phyloP scores from a whole-genome alignment of 164 flowering plant species.

The Vitis amurensis region DNA sequence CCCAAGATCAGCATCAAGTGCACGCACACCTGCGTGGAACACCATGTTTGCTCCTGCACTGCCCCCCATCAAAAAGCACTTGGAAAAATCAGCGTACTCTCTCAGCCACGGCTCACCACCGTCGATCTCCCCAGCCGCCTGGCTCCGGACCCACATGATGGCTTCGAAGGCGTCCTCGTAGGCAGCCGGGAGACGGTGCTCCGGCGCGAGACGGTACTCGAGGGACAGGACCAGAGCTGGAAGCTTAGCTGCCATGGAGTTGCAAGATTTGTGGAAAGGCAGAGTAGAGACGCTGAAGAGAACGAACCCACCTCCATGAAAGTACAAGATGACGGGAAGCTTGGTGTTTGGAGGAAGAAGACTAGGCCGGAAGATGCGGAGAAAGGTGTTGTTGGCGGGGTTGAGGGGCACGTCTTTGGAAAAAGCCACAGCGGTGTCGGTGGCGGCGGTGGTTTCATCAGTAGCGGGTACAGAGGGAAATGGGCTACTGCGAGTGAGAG shows the following conservation, averaged over 20 bases:
- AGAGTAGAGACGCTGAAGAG: conserved; percentile 27
- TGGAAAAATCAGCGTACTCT: conserved; percentile 43
- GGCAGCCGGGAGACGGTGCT: conserved; percentile 18
- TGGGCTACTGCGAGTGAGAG: conserved; percentile 36
- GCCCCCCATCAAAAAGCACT: conserved; percentile 55
- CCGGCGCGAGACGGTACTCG: conserved; percentile 16
- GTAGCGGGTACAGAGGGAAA: conserved; percentile 32
- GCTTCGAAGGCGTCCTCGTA: conserved; percentile 14
- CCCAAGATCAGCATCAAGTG: conserved; percentile 24
- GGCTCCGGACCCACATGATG: conserved; percentile 12
- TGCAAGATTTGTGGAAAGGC: conserved; percentile 4
- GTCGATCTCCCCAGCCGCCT: conserved; percentile 18
- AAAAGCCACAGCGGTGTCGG: conserved; percentile 14
- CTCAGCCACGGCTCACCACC: conserved; percentile 46
- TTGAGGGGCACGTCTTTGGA: conserved; percentile 58
- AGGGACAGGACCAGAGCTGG: conserved; percentile 9
- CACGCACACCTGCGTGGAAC: conserved; percentile 47
- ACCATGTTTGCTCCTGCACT: conserved; percentile 69
- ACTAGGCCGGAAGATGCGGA: conserved; percentile 48
- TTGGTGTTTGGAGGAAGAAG: conserved; percentile 17
- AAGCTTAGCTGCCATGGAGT: not conserved
- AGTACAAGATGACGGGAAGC: conserved; percentile 57
- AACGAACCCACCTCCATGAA: conserved; percentile 70
- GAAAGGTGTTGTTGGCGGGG: conserved; percentile 32
- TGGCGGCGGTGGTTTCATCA: not conserved